Evolutionary conservation across 129 eudicot species (phyloP), one percentile per base, ranked within the genome.

Genomic region (Flaveria ramosissima): DNA sequence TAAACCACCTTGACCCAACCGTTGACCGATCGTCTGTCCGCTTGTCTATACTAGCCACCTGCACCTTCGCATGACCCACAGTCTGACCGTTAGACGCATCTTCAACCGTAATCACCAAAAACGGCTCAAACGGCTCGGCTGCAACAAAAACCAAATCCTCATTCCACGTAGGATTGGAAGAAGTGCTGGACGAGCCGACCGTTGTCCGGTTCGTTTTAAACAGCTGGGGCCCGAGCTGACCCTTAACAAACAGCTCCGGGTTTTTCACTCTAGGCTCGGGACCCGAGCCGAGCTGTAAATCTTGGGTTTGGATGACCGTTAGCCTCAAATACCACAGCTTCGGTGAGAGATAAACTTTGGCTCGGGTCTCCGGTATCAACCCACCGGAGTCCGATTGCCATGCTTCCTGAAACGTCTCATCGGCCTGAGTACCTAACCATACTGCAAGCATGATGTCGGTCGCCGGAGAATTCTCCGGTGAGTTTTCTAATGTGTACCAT

Each of bases 321-420:
- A 93, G 78, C 19, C 98, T 88, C 83, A 93, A 81, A 84, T 93
- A 93, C 98, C 98, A 90, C 80, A 93, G 90, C 90, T 85, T 93
- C 71, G 97, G 98, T 68, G 97, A 90, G 19, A 89, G 32, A 53
- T 93, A 93, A 21, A 93, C 98, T 75, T 89, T 88, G 86, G 98
- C 92, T 82, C 97, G 92, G 75, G 96, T 90, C 70, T 88, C 94
- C 41, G 95, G 94, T 39, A 93, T 84, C 73, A 90, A 71, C 50
- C 95, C 98, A 2, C 97, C 97, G 53, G 97, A 88, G 81, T 93
- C 97, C 46, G 98, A 90, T 50, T 93, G 98, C 98, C 98, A 93
- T 0, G 98, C 97, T 82, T 90, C 97, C 71, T 88, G 96, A 81
- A 93, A 93, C 24, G 96, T 87, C 81, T 93, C 98, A 43, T 93